Conservation (phyloP, 2,329 filamentous ascomycete species). For the Beauveria scarabaeidicola region DNA sequence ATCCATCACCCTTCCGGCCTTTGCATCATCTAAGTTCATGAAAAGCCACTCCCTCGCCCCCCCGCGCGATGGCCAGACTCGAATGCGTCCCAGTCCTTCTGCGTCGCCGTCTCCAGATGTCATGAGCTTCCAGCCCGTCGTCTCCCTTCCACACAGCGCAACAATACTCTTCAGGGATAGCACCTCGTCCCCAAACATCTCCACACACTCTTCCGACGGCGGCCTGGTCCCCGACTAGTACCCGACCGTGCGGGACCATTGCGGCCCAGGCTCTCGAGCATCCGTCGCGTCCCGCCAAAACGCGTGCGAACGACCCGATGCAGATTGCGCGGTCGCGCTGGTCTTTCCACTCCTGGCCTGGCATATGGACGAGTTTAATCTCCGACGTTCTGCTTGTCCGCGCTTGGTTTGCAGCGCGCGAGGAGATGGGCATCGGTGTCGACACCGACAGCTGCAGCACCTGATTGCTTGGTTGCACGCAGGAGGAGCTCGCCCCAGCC, state of each 20-base stretch:
- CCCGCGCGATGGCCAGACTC: conserved; percentile 11
- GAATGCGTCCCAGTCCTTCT: conserved; percentile 14
- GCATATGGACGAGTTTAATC: conserved; percentile 1
- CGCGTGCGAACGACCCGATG: conserved; percentile 14
- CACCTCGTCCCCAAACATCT: conserved; percentile 8
- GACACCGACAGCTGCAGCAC: conserved; percentile 5
- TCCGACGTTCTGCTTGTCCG: background rate
- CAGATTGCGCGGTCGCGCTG: conserved; percentile 12
- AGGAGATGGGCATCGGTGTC: conserved; percentile 11
- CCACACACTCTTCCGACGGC: conserved; percentile 2
- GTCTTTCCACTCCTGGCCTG: background rate
- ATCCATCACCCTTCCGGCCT: background rate
- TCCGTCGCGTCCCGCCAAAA: conserved; percentile 12
- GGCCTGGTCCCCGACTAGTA: conserved; percentile 12
- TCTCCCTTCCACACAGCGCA: conserved; percentile 6
- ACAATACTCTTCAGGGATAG: conserved; percentile 4
- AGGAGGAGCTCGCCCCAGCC: conserved; percentile 16
- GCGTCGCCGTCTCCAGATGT: conserved; percentile 12
- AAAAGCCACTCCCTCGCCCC: conserved; percentile 12
- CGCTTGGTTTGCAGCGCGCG: background rate
- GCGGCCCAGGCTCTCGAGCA: conserved; percentile 10
- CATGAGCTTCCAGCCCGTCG: conserved; percentile 13
- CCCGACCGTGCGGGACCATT: conserved; percentile 10
- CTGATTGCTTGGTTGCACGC: background rate
- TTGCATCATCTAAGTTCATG: background rate